Percentiles rank a stretch among this genome's conserved stretches.
Evolutionary conservation across 2,329 filamentous ascomycete genomes (phyloP).

Genomic region (Alternaria sp.): DNA sequence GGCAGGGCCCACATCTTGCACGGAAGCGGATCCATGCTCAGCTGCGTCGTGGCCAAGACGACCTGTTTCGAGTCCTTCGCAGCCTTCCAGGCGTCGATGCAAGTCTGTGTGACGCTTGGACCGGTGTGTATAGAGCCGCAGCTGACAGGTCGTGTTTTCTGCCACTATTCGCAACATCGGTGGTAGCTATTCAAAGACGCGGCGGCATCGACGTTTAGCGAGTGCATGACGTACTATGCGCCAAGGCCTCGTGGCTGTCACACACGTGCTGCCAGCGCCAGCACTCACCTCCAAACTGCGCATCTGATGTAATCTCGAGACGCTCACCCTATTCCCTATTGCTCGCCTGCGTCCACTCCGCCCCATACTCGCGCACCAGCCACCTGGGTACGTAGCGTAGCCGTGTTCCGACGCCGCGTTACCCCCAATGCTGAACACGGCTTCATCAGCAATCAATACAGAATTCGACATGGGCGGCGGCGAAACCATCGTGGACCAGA

Average conservation of each 20-base stretch:
- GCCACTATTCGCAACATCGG: conserved; percentile 2
- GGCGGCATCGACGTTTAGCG: conserved; percentile 13
- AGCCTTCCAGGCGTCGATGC: neutral
- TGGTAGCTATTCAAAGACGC: neutral
- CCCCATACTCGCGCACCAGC: conserved; percentile 20
- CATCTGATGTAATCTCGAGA: conserved; percentile 25
- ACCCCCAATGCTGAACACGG: conserved; percentile 18
- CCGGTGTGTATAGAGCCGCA: neutral
- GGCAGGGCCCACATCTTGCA: conserved; percentile 20
- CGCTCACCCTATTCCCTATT: conserved; percentile 5
- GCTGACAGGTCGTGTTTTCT: conserved; percentile 5
- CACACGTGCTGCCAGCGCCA: conserved; percentile 5
- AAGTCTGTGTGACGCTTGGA: neutral
- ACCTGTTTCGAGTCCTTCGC: conserved; percentile 9
- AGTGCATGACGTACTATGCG: conserved; percentile 19
- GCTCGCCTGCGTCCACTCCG: conserved; percentile 5
- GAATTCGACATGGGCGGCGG: conserved; percentile 21
- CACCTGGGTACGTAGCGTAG: conserved; percentile 14
- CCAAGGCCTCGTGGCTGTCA: conserved; percentile 9
- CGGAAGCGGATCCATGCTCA: conserved; percentile 19
- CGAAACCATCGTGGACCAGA: conserved; percentile 22
- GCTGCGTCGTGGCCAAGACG: conserved; percentile 11
- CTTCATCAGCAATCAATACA: conserved; percentile 29
- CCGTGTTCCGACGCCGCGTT: conserved; percentile 17
- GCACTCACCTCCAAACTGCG: neutral